Evolutionary conservation across 805 yeast genomes (phyloP).

Genomic region (Wickerhamomyces silvicola): DNA sequence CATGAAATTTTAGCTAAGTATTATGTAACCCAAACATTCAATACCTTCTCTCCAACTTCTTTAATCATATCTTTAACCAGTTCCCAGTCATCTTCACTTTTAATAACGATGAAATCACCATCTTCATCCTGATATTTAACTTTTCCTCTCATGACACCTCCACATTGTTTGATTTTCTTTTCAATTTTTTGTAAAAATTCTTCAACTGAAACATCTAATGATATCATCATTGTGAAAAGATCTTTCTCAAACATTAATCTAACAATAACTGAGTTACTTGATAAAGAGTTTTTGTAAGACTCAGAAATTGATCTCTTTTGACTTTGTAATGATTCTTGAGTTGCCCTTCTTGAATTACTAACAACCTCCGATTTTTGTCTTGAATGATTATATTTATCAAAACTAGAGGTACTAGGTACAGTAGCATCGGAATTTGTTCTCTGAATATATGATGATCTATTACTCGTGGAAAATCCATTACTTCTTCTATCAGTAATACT

Average conservation of each 20-base stretch:
- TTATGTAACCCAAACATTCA: conserved; percentile 35
- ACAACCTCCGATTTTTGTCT: conserved; percentile 23
- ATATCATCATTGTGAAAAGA: conserved; percentile 61
- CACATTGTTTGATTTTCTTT: conserved; percentile 48
- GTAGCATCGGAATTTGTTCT: conserved; percentile 19
- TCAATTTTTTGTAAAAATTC: conserved; percentile 54
- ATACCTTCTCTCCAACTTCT: conserved; percentile 42
- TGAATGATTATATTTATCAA: conserved; percentile 12
- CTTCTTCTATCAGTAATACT: conserved; percentile 20
- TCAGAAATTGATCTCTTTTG: conserved; percentile 34
- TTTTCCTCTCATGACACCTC: conserved; percentile 40
- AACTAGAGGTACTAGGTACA: conserved; percentile 5
- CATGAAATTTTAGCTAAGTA: too few species aligned
- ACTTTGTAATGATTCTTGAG: conserved; percentile 21
- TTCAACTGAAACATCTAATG: conserved; percentile 41
- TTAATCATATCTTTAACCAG: conserved; percentile 71
- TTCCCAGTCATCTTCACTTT: conserved; percentile 80
- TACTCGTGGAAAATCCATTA: conserved; percentile 20
- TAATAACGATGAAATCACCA: conserved; percentile 84
- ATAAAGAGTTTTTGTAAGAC: conserved; percentile 30
- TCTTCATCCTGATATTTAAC: conserved; percentile 90
- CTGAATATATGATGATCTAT: conserved; percentile 20
- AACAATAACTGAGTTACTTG: conserved; percentile 31
- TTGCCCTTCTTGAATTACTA: conserved; percentile 15
- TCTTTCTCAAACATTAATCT: conserved; percentile 38